Conservation (phyloP, 2,329 filamentous ascomycete species). For the Fusarium sp. region DNA sequence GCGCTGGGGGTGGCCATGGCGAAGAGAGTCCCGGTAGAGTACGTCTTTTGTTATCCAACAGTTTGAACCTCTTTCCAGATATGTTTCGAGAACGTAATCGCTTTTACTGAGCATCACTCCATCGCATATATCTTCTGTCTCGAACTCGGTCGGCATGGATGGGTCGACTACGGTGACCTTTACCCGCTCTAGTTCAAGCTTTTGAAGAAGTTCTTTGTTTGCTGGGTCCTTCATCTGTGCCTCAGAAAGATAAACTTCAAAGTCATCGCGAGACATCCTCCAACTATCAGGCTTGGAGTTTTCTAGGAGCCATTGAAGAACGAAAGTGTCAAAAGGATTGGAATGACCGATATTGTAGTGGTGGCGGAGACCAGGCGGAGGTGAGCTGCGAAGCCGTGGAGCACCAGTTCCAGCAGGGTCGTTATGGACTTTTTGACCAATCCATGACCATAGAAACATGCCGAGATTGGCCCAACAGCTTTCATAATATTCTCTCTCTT, state of each 20-base stretch:
- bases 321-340: background rate
- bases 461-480: background rate
- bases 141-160: background rate
- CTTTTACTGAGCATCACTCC: background rate
- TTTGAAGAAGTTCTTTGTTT: background rate
- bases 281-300: background rate
- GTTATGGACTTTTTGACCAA: background rate
- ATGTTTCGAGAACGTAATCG: slow-evolving; percentile 2
- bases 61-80: background rate
- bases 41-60: background rate
- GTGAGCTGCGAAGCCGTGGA: background rate
- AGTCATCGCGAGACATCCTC: background rate
- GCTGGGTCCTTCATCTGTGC: background rate
- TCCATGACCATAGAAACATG: background rate
- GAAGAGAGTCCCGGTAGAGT: slow-evolving; percentile 2
- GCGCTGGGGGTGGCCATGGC: background rate
- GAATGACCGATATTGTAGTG: background rate
- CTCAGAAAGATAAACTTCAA: background rate
- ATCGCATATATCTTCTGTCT: background rate
- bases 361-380: background rate
- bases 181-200: background rate
- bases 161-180: fast-evolving
- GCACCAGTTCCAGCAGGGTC: background rate
- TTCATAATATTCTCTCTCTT: background rate
- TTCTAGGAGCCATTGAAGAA: background rate